Evolutionary conservation across 2,329 filamentous ascomycete species (phyloP).

Genomic region (Exophiala mesophila): DNA sequence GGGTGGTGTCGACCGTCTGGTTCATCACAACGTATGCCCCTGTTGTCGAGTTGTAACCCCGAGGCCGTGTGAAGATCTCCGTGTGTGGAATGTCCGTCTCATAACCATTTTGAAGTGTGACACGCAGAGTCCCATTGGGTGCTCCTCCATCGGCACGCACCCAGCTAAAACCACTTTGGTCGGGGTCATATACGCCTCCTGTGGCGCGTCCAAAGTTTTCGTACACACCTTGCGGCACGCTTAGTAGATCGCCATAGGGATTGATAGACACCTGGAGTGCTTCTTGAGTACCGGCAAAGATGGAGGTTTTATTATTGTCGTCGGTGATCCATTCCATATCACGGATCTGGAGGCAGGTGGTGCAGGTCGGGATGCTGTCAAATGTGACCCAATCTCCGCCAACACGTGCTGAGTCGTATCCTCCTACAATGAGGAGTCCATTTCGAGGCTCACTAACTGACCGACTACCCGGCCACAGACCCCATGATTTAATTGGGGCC

Average conservation of each 20-base stretch:
- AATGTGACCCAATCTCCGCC: constrained; percentile 9
- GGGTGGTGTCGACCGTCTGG: constrained; percentile 2
- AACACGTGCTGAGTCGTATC: constrained; percentile 15
- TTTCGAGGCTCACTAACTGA: constrained; percentile 3
- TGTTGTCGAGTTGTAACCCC: constrained; percentile 8
- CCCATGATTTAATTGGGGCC: constrained; percentile 14
- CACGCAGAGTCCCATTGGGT: constrained; percentile 6
- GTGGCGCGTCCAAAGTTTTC: not conserved
- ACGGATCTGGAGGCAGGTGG: constrained; percentile 10
- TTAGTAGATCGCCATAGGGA: not conserved
- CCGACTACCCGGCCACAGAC: constrained; percentile 17
- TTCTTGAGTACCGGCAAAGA: constrained; percentile 4
- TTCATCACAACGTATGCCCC: constrained; percentile 1
- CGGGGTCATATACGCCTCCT: not conserved
- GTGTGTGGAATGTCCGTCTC: constrained; percentile 3
- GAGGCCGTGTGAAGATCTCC: constrained; percentile 8
- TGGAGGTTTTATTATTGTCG: constrained; percentile 1
- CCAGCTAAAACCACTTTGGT: not conserved
- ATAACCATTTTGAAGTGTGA: constrained; percentile 8
- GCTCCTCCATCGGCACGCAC: not conserved
- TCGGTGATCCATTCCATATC: constrained; percentile 8
- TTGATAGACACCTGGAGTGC: constrained; percentile 8
- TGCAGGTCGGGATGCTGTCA: constrained; percentile 2
- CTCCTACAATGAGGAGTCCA: constrained; percentile 16
- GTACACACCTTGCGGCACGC: not conserved